Conservation (phyloP, 768 basidiomycete genomes). For the Termitomyces sp. region DNA sequence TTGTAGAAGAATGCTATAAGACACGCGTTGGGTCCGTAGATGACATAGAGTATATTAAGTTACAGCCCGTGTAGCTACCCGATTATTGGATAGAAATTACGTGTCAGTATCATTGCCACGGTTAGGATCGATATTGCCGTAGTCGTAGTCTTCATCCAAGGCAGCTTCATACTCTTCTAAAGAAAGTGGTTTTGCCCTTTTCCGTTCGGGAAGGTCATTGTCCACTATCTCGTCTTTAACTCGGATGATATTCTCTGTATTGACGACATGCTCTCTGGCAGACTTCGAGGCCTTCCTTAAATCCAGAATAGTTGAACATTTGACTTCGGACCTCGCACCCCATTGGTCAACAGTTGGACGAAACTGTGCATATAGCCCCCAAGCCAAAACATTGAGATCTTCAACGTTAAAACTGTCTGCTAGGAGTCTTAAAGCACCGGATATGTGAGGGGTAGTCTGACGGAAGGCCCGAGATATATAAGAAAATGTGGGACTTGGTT, state of each 20-base stretch:
- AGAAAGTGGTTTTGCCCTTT: slow-evolving; percentile 34
- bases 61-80: slow-evolving; percentile 13
- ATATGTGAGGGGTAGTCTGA: slow-evolving; percentile 70
- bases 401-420: slow-evolving; percentile 51
- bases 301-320: slow-evolving; percentile 62
- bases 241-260: slow-evolving; percentile 8
- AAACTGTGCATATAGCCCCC: slow-evolving; percentile 81
- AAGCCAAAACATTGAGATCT: slow-evolving; percentile 64
- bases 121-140: slow-evolving; percentile 35
- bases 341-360: slow-evolving; percentile 78
- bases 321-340: slow-evolving; percentile 78
- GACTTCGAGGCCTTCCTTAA: slow-evolving; percentile 32
- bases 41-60: slow-evolving; percentile 10
- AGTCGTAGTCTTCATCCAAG: slow-evolving; percentile 41
- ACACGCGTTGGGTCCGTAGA: slow-evolving; percentile 12
- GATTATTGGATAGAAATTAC: slow-evolving; percentile 4
- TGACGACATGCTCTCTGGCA: slow-evolving; percentile 10
- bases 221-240: slow-evolving; percentile 7
- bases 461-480: slow-evolving; percentile 80
- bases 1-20: slow-evolving; percentile 29
- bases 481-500: slow-evolving; percentile 71
- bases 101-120: neutral
- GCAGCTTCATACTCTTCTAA: slow-evolving; percentile 50
- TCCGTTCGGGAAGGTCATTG: slow-evolving; percentile 21
- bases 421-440: slow-evolving; percentile 73